Conservation (phyloP, 2,329 filamentous ascomycete genomes). For the Leptographium wingfieldii region DNA sequence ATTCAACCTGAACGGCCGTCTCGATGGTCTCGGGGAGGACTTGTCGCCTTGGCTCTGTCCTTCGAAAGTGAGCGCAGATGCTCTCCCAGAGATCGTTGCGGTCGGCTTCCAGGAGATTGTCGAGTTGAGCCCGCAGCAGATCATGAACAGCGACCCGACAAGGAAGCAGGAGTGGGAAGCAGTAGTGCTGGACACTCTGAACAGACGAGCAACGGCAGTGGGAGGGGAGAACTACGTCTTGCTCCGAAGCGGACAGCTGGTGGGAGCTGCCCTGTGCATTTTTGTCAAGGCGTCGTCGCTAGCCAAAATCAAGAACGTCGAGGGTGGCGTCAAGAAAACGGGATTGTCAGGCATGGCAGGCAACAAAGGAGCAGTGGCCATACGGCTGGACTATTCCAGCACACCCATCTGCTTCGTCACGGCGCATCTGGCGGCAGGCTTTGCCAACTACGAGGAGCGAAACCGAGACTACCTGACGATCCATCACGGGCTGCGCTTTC, state of each 20-base stretch:
- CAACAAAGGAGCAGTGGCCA: slow-evolving; percentile 95
- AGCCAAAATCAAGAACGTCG: slow-evolving; percentile 83
- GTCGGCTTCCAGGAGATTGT: slow-evolving; percentile 97
- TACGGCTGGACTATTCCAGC: slow-evolving; percentile 87
- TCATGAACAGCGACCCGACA: slow-evolving; percentile 93
- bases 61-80: slow-evolving; percentile 32
- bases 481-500: slow-evolving; percentile 75
- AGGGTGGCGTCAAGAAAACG: slow-evolving; percentile 86
- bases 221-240: slow-evolving; percentile 75
- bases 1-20: slow-evolving; percentile 89
- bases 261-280: slow-evolving; percentile 83
- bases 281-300: slow-evolving; percentile 75
- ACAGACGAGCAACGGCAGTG: slow-evolving; percentile 50
- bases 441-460: slow-evolving; percentile 90
- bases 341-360: slow-evolving; percentile 95
- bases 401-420: slow-evolving; percentile 93
- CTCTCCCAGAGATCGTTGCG: slow-evolving; percentile 72
- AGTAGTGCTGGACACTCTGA: slow-evolving; percentile 66
- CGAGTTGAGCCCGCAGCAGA: slow-evolving; percentile 93
- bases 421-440: slow-evolving; percentile 89
- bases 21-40: slow-evolving; percentile 63
- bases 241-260: slow-evolving; percentile 81
- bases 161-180: slow-evolving; percentile 77
- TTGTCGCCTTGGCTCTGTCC: slow-evolving; percentile 79
- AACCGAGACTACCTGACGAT: slow-evolving; percentile 91